Base-by-base conservation (phyloP, 805 yeast genomes). In the Candida anglica region DNA sequence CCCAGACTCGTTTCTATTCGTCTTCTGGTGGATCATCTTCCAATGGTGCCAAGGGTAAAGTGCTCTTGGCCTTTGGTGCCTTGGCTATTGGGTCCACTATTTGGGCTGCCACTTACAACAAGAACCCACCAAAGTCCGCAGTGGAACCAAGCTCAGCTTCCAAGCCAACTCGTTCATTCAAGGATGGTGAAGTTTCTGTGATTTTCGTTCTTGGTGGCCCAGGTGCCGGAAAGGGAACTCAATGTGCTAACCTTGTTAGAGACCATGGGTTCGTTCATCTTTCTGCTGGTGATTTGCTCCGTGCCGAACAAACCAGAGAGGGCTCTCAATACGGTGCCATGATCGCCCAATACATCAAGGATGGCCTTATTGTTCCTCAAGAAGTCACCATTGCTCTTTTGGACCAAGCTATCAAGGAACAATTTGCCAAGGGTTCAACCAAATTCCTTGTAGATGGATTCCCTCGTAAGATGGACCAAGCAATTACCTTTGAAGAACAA, bases 401-500 rank as follows among this genome's bases (percentile, higher is more conserved):
- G 51, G 75, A 81, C 49, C 80, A 83, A 42, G 95, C 96, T 7
- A 88, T 91, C 63, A 50, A 63, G 25, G 81, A 73, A 21, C 63
- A 73, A 32, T 56, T 58, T 43, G 41, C 47, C 3, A 53, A 67
- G n/a, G 81, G 84, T 11, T 68, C 62, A 16, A 71, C 69, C 34
- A 77, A 77, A 46, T 91, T 89, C 58, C 66, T 91, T 49, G 79
- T 91, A 34, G 98, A 91, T 58, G 98, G 98, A 0, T 91, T 93
- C 74, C 98, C 98, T 31, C 77, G 98, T 57, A 87, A 89, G 58
- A 91, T 93, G 97, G 98, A 93, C 62, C 98, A 91, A 67, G 98
- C 98, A 0, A 39, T 83, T 26, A 84, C 91, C n/a, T 91, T 91
- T 56, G 98, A 91, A 63, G 77, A 83, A 25, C 67, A 77, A 53